Evolutionary conservation across 2,329 filamentous ascomycete species (phyloP).

Genomic region (Aspergillus neotritici): DNA sequence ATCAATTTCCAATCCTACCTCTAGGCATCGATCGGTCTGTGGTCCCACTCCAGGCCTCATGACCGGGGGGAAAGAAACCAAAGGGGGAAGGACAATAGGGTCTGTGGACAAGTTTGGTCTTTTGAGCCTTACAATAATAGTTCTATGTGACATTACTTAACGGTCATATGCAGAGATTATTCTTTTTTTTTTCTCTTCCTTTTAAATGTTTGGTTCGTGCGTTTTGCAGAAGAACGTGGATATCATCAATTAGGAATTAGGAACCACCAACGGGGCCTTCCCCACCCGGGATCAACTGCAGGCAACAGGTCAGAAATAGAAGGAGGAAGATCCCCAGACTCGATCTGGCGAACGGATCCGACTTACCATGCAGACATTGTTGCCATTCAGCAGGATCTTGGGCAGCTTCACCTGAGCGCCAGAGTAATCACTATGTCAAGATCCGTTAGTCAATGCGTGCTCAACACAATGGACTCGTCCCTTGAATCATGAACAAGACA

Average conservation of each 20-base stretch:
- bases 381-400: slow-evolving; percentile 94
- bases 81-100: not conserved
- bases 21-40: no score
- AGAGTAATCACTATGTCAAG: slow-evolving; percentile 71
- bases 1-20: no score
- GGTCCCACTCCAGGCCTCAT: no score
- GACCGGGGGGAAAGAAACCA: not conserved
- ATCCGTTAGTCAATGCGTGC: slow-evolving; percentile 16
- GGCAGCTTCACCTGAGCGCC: slow-evolving; percentile 82
- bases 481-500: not conserved
- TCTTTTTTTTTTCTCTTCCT: slow-evolving; percentile 4
- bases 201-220: no score
- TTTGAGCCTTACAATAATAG: not conserved
- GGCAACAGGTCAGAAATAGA: not conserved
- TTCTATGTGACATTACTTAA: slow-evolving; percentile 7
- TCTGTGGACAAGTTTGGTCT: not conserved
- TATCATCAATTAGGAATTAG: slow-evolving; percentile 21
- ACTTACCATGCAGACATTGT: slow-evolving; percentile 97
- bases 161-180: slow-evolving; percentile 11
- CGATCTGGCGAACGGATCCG: not conserved
- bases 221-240: slow-evolving; percentile 8
- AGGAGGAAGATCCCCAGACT: not conserved
- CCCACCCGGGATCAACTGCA: slow-evolving; percentile 69
- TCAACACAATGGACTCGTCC: not conserved
- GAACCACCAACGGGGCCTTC: slow-evolving; percentile 56